phyloP scores from a whole-genome alignment of 2,329 filamentous ascomycete species.

The Stemphylium lycopersici region DNA sequence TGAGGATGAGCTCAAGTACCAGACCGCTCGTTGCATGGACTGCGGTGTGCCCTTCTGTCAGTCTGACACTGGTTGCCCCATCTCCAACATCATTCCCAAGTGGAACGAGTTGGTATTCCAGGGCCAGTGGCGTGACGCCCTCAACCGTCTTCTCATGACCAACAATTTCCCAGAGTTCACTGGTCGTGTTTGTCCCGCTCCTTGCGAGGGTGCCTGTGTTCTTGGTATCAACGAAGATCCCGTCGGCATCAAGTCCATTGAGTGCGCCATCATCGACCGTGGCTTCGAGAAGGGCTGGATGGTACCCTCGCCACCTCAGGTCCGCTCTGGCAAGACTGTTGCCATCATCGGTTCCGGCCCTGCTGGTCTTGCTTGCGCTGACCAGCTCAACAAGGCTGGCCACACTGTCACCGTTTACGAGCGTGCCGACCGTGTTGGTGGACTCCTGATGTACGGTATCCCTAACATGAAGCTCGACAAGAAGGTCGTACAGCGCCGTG shows the following conservation, averaged over 20 bases:
- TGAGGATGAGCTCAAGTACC: constrained; percentile 95
- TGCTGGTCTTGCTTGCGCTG: constrained; percentile 85
- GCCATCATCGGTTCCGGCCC: constrained; percentile 92
- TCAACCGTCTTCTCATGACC: constrained; percentile 90
- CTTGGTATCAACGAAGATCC: constrained; percentile 96
- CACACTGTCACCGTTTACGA: constrained; percentile 91
- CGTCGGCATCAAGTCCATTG: constrained; percentile 97
- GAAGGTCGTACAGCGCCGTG: constrained; percentile 91
- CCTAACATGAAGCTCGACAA: constrained; percentile 99
- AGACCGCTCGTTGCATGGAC: constrained; percentile 97
- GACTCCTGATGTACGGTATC: constrained; percentile 96
- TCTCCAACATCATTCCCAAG: constrained; percentile 97
- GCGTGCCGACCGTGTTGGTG: constrained; percentile 86
- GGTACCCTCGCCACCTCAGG: constrained; percentile 77
- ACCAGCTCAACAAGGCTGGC: constrained; percentile 92
- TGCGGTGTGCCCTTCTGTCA: constrained; percentile 98
- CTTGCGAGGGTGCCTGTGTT: constrained; percentile 95
- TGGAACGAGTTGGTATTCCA: constrained; percentile 80
- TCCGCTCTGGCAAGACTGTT: constrained; percentile 85
- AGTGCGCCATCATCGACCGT: constrained; percentile 96
- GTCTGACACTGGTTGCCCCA: constrained; percentile 93
- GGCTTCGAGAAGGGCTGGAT: constrained; percentile 99
- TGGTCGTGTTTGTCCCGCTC: constrained; percentile 93
- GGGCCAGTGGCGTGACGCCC: constrained; percentile 82
- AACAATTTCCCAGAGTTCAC: constrained; percentile 99